Evolutionary conservation across 345 rosid genomes (phyloP).

Genomic region (Psidium guajava): DNA sequence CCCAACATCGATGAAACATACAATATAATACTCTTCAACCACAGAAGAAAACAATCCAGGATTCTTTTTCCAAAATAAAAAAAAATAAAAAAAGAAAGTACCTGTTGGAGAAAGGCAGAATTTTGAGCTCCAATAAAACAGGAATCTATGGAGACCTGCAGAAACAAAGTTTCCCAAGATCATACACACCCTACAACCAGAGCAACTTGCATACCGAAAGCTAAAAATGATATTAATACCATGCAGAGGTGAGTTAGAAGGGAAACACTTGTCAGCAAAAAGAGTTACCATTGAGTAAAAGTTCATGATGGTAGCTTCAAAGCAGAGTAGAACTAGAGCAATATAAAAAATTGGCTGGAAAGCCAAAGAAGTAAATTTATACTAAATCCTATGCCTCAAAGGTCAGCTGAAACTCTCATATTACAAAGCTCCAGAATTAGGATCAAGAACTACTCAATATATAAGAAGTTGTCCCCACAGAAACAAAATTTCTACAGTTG

Average conservation of each 20-base stretch:
- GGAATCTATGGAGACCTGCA: constrained; percentile 88
- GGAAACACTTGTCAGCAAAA: not conserved
- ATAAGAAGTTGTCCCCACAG: not conserved
- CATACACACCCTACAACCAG: not conserved
- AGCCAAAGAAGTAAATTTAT: not conserved
- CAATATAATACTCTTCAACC: not conserved
- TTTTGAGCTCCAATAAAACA: constrained; percentile 74
- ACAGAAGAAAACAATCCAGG: not conserved
- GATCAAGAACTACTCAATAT: not conserved
- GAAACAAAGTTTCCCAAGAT: not conserved
- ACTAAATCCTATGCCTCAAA: not conserved
- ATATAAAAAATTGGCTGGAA: not conserved
- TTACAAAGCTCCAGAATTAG: not conserved
- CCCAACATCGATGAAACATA: not conserved
- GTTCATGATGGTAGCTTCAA: not conserved
- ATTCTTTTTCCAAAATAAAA: not conserved
- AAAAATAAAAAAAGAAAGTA: not conserved
- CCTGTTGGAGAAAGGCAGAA: constrained; percentile 97
- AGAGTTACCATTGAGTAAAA: not conserved
- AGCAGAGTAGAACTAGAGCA: not conserved
- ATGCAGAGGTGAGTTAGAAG: not conserved
- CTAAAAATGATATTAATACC: not conserved
- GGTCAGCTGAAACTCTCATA: not conserved
- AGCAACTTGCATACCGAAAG: not conserved
- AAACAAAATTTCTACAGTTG: not conserved